These are phyloP conservation scores for Prunella vulgaris DNA, from an alignment of 257 asterid species.

Conservation along the genomic window DNA sequence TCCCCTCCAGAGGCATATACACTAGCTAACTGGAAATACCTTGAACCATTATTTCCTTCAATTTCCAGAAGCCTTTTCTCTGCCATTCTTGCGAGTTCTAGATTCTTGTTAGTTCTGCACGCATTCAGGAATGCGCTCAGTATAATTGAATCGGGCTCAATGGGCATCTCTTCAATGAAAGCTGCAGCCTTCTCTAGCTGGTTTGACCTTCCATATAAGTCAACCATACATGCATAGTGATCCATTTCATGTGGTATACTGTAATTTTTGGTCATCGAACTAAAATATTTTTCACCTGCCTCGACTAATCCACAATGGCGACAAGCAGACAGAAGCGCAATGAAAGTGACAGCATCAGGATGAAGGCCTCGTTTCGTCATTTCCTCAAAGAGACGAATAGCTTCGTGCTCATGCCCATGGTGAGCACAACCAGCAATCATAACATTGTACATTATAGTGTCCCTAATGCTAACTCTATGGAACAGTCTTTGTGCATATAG, in stretches of 20 bases:
- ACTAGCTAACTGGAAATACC: conserved; percentile 78
- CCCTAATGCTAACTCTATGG: conserved; percentile 30
- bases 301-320: conserved; percentile 73
- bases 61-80: conserved; percentile 59
- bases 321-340: conserved; percentile 82
- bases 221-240: conserved; percentile 95
- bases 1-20: conserved; percentile 68
- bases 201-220: conserved; percentile 83
- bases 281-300: conserved; percentile 63
- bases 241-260: conserved; percentile 60
- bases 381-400: conserved; percentile 52
- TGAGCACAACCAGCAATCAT: conserved; percentile 92
- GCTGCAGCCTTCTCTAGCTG: conserved; percentile 59
- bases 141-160: conserved; percentile 55
- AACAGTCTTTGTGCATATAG: conserved; percentile 52
- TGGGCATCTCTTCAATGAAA: conserved; percentile 59
- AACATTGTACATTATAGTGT: conserved; percentile 56
- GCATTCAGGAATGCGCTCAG: conserved; percentile 72
- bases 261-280: conserved; percentile 57
- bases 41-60: conserved; percentile 55
- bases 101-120: conserved; percentile 58
- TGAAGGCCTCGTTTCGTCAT: conserved; percentile 40
- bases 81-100: conserved; percentile 54
- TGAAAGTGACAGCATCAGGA: conserved; percentile 74
- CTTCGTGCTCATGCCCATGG: conserved; percentile 63